These are phyloP conservation scores for Solanum pennellii DNA, from an alignment of 257 asterid genomes.

Conservation along the genomic window DNA sequence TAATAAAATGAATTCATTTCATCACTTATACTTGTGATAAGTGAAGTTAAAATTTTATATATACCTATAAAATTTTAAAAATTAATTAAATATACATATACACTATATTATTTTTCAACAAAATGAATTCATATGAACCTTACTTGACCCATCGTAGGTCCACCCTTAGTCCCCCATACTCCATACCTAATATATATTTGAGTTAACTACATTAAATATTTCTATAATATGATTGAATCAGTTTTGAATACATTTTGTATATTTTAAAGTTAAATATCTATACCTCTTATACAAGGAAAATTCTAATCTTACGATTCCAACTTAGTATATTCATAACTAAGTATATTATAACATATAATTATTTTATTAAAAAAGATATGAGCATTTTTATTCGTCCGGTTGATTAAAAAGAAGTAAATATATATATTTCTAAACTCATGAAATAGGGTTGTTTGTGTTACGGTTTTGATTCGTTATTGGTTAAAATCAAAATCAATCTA, in stretches of 20 bases:
- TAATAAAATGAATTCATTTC: not conserved
- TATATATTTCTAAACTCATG: not conserved
- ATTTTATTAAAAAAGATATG: not conserved
- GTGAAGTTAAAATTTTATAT: too few species aligned
- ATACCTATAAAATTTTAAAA: too few species aligned
- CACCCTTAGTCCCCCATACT: not conserved
- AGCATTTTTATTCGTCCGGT: not conserved
- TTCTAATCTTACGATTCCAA: not conserved
- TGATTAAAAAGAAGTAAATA: not conserved
- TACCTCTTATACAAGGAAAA: not conserved
- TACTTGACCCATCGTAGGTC: not conserved
- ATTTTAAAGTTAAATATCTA: not conserved
- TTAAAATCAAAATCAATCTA: too few species aligned
- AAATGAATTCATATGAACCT: too few species aligned
- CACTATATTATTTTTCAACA: not conserved
- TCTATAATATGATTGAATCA: not conserved
- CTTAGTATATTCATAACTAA: not conserved
- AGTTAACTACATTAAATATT: not conserved
- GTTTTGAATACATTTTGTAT: not conserved
- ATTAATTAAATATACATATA: too few species aligned
- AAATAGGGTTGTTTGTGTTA: not conserved
- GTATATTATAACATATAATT: not conserved
- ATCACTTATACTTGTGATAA: too few species aligned
- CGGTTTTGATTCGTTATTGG: too few species aligned
- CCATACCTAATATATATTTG: not conserved